phyloP scores from a whole-genome alignment of 139 green algal genomes.

The Ulvella scutata region DNA sequence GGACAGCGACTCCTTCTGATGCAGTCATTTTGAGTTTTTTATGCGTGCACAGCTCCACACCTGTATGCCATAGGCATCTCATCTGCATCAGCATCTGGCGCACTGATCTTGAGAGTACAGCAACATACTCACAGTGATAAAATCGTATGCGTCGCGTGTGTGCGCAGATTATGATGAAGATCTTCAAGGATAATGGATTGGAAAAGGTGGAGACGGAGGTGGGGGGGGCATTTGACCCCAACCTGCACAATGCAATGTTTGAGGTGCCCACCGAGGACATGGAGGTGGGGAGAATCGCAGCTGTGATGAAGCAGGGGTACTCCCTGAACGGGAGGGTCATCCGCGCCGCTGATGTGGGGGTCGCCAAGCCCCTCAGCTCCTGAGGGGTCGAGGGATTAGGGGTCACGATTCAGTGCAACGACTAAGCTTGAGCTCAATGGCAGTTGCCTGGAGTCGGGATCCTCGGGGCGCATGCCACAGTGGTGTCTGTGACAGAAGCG shows the following conservation, averaged over 20 bases:
- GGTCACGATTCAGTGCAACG: no score
- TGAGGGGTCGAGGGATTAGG: neutral
- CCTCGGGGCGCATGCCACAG: no score
- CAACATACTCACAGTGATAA: no score
- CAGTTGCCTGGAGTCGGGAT: no score
- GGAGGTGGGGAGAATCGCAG: constrained; percentile 52
- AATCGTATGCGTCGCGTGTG: neutral
- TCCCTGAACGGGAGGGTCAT: constrained; percentile 63
- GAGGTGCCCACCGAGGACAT: constrained; percentile 62
- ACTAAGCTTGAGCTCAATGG: no score
- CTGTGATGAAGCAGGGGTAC: constrained; percentile 75
- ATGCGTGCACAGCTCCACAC: no score
- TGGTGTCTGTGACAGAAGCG: no score
- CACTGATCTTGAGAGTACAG: no score
- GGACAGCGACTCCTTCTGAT: no score
- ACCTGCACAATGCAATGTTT: constrained; percentile 84
- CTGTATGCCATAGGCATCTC: no score
- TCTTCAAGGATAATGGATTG: constrained; percentile 57
- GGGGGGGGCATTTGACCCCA: constrained; percentile 85
- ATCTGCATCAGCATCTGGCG: no score
- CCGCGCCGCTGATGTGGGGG: constrained; percentile 71
- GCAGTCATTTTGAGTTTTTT: no score
- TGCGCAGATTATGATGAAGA: constrained; percentile 17
- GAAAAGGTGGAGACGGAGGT: constrained; percentile 43
- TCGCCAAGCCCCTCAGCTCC: constrained; percentile 11